Conservation (phyloP, 345 rosid genomes). For the Eucalyptus erythrocorys region DNA sequence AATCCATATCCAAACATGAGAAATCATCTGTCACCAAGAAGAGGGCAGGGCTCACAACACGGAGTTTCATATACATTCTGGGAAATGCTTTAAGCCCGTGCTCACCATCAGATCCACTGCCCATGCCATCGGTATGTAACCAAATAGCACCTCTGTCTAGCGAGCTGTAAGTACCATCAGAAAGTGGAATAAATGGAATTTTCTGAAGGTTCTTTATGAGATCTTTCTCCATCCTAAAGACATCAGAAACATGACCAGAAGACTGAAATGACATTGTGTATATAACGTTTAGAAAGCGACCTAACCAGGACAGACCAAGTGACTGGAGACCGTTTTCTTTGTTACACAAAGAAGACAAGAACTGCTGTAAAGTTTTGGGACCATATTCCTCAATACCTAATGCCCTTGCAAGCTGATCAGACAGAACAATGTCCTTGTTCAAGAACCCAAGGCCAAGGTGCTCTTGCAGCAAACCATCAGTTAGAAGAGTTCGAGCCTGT, state of each 20-base stretch:
- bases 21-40: conserved; percentile 32
- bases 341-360: conserved; percentile 46
- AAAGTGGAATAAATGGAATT: conserved; percentile 76
- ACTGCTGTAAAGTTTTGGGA: conserved; percentile 51
- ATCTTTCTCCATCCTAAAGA: conserved; percentile 22
- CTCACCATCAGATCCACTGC: conserved; percentile 31
- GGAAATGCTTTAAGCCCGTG: conserved; percentile 59
- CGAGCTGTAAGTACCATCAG: conserved; percentile 74
- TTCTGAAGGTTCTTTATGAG: conserved; percentile 35
- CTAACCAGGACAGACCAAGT: conserved; percentile 69
- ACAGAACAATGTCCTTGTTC: conserved; percentile 60
- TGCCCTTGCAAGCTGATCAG: conserved; percentile 79
- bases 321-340: conserved; percentile 41
- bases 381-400: conserved; percentile 77
- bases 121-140: conserved; percentile 49
- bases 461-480: conserved; percentile 52
- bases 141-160: conserved; percentile 67
- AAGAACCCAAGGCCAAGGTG: conserved; percentile 84
- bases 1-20: conserved; percentile 10
- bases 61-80: conserved; percentile 53
- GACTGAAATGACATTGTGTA: conserved; percentile 35
- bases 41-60: conserved; percentile 51
- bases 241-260: conserved; percentile 23
- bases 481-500: conserved; percentile 42
- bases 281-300: conserved; percentile 53